Percentiles rank a stretch among this genome's conserved stretches.
Evolutionary conservation across 208 protist genomes (phyloP).

Genomic region (Blechomonas ayalai): DNA sequence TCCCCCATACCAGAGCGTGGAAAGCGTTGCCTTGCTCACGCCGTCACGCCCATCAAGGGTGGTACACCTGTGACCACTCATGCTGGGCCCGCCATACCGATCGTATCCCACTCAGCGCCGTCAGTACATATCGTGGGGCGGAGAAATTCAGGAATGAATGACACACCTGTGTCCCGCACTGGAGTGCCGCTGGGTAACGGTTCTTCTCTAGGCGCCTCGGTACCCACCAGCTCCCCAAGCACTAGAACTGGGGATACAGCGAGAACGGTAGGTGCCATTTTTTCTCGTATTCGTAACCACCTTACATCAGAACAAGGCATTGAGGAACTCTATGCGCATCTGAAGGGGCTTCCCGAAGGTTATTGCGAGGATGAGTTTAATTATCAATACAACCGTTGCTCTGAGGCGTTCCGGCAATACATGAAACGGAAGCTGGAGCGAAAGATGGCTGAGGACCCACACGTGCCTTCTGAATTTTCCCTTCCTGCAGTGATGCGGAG

Average conservation of each 20-base stretch:
- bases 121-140: too few relatives aligned
- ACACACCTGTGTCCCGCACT: too few relatives aligned
- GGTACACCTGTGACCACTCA: too few relatives aligned
- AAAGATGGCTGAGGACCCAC: conserved; percentile 42
- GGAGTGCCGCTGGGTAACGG: too few relatives aligned
- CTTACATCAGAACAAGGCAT: conserved; percentile 64
- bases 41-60: too few relatives aligned
- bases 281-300: conserved; percentile 73
- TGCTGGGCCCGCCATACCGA: too few relatives aligned
- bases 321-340: conserved; percentile 61
- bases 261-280: conserved; percentile 46
- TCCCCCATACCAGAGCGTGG: conserved; percentile 18
- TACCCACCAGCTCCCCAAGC: neutral
- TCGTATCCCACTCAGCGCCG: too few relatives aligned
- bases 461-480: conserved; percentile 21
- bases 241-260: conserved; percentile 3
- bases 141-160: too few relatives aligned
- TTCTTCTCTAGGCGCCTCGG: too few relatives aligned
- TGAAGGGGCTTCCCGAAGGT: conserved; percentile 21
- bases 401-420: conserved; percentile 76
- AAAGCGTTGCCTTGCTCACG: too few relatives aligned
- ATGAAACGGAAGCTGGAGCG: conserved; percentile 77
- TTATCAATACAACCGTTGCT: conserved; percentile 74
- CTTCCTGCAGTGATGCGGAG: conserved; percentile 34
- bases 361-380: conserved; percentile 64